phyloP scores from a whole-genome alignment of 1,284 basidiomycete genomes.

The Ceratobasidium sp. region DNA sequence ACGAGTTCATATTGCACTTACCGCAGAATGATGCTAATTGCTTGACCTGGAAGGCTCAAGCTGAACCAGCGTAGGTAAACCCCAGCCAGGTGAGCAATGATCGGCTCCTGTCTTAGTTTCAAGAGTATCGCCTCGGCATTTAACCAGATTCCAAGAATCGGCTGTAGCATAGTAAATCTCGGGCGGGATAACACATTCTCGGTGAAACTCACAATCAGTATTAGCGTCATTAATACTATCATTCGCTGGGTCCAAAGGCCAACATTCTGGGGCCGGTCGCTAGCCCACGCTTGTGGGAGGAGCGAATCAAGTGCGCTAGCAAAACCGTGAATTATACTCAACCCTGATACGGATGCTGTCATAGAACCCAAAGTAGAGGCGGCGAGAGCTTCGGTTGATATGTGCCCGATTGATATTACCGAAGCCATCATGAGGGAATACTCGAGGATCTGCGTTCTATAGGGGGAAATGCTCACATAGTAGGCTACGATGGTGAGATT shows the following conservation, averaged over 20 bases:
- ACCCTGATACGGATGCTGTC: constrained; percentile 72
- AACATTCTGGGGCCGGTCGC: constrained; percentile 77
- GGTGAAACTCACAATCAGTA: constrained; percentile 58
- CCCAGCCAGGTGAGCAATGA: constrained; percentile 79
- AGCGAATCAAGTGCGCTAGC: constrained; percentile 85
- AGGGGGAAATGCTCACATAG: background rate
- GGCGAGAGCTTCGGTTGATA: constrained; percentile 81
- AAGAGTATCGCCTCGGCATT: constrained; percentile 81
- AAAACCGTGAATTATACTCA: constrained; percentile 83
- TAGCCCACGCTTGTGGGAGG: constrained; percentile 90
- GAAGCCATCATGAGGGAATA: constrained; percentile 75
- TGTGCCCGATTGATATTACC: constrained; percentile 83
- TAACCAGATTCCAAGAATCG: constrained; percentile 74
- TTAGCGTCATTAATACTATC: constrained; percentile 67
- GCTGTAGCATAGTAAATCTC: constrained; percentile 53
- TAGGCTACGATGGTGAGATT: background rate
- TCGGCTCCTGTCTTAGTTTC: constrained; percentile 79
- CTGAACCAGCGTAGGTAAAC: constrained; percentile 78
- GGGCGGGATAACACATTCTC: constrained; percentile 44
- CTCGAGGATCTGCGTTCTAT: constrained; percentile 73
- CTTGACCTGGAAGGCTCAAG: constrained; percentile 87
- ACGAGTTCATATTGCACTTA: constrained; percentile 45
- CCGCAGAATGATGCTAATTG: constrained; percentile 73
- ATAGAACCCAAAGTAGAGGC: constrained; percentile 85
- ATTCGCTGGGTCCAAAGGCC: constrained; percentile 91